Evolutionary conservation across 805 yeast species (phyloP), one percentile per base, ranked within the genome.

Genomic region (Yarrowia hollandica): DNA sequence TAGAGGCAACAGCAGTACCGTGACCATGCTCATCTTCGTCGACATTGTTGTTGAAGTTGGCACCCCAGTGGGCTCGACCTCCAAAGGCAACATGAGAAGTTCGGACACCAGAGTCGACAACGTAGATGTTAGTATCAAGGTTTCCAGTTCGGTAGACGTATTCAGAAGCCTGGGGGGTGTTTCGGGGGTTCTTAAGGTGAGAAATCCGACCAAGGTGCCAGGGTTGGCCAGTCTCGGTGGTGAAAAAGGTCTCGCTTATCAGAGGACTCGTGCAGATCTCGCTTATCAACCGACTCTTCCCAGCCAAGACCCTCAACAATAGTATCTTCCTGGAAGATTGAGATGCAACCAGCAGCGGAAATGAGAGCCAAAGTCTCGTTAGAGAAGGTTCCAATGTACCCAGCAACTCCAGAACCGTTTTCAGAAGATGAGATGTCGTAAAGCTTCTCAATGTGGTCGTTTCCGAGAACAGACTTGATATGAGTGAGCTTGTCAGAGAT

Each of bases 1-100:
- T 89, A 74, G 96, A 97, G 15, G 97, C 96, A 76, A 95, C 89
- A 69, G 91, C 97, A 52, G 96, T 88, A 69, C 97, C 97, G 74
- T 90, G 97, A 55, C 97, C 97, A 67, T 88, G 87, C 54, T 90
- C 94, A 70, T 90, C 96, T 64, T 85, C 89, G 58, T 79, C 79
- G 65, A 83, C 89, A 67, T 84, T 85, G 58, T 72, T 66, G 65
- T 95, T 96, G 64, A 88, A 78, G 60, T 95, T 88, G 55, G 84
- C 79, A 65, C 96, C 96, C 96, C 96, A 88, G 38, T 70, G 71
- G 39, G 96, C 96, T 75, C 97, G 83, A 46, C 90, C 91, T 7
- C 76, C 85, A 68, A 90, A 90, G 67, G 90, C 94, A 26, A 76
- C 79, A 71, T 90, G 97, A n/a, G 79, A 74, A 48, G 83, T 78